These are phyloP conservation scores for Intubia oerlemansii DNA, from an alignment of 2,329 filamentous ascomycete genomes.

Conservation along the genomic window DNA sequence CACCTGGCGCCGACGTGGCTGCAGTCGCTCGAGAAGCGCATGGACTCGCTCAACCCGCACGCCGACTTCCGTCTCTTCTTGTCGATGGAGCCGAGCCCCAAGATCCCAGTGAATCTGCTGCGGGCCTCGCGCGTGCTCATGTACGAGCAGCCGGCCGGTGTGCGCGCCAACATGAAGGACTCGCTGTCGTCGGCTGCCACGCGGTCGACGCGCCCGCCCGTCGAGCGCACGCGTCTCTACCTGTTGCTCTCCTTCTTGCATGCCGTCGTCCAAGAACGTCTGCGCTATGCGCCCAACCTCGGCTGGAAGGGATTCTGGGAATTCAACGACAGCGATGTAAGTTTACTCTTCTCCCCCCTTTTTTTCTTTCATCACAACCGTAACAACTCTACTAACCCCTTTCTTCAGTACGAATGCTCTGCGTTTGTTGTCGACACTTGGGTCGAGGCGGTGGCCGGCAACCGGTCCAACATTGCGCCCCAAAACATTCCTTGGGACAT, in stretches of 20 bases:
- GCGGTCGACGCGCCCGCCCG: constrained; percentile 58
- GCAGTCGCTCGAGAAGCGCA: constrained; percentile 88
- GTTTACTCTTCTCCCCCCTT: constrained; percentile 16
- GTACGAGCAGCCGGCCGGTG: constrained; percentile 94
- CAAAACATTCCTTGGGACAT: constrained; percentile 94
- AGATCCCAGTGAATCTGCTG: constrained; percentile 90
- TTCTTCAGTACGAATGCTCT: constrained; percentile 74
- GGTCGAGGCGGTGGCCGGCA: constrained; percentile 65
- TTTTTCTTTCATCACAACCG: neutral
- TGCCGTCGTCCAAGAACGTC: constrained; percentile 81
- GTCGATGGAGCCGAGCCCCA: constrained; percentile 92
- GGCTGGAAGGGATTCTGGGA: constrained; percentile 99
- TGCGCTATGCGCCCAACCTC: constrained; percentile 80
- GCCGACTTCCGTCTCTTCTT: constrained; percentile 85
- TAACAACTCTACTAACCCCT: too few relatives aligned
- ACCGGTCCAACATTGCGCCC: constrained; percentile 80
- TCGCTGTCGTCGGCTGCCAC: constrained; percentile 68
- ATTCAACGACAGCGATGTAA: constrained; percentile 96
- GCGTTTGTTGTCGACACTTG: constrained; percentile 90
- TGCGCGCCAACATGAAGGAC: constrained; percentile 96
- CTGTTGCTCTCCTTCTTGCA: constrained; percentile 85
- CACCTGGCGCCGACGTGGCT: constrained; percentile 92
- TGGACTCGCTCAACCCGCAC: constrained; percentile 88
- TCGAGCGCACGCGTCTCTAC: constrained; percentile 79
- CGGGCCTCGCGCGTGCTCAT: constrained; percentile 86